Conservation (phyloP, 306 rosid genomes). For the Pterocarpus santalinus region DNA sequence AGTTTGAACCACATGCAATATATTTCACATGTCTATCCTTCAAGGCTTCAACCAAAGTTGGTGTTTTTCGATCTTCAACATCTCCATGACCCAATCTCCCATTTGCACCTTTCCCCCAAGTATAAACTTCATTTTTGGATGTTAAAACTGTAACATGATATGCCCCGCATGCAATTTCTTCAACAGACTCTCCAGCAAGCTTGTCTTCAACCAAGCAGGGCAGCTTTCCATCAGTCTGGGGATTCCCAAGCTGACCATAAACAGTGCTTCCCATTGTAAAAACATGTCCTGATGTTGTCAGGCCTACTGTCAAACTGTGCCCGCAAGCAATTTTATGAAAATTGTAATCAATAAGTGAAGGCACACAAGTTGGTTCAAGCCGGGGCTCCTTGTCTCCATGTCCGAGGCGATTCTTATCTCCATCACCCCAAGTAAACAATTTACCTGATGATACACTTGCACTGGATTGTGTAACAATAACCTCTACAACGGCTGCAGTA, state of each 20-base stretch:
- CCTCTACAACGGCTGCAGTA: constrained; percentile 97
- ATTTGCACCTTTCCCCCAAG: constrained; percentile 99
- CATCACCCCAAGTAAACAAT: constrained; percentile 99
- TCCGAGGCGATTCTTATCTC: constrained; percentile 97
- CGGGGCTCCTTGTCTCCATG: constrained; percentile 98
- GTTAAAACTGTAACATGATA: constrained; percentile 92
- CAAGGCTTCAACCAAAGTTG: constrained; percentile 87
- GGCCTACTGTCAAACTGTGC: constrained; percentile 93
- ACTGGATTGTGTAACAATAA: constrained; percentile 92
- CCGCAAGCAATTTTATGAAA: constrained; percentile 97
- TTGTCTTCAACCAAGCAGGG: constrained; percentile 89
- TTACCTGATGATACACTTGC: constrained; percentile 85
- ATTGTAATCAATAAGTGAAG: constrained; percentile 80
- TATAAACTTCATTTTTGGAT: constrained; percentile 88
- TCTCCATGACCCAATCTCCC: constrained; percentile 99
- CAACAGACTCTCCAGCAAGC: constrained; percentile 78
- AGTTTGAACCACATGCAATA: constrained; percentile 93
- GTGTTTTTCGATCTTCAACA: constrained; percentile 87
- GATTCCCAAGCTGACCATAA: constrained; percentile 98
- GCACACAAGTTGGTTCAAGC: constrained; percentile 92
- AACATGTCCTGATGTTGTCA: constrained; percentile 88
- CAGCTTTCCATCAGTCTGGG: constrained; percentile 82
- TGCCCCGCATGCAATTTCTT: constrained; percentile 95
- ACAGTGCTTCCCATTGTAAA: constrained; percentile 98
- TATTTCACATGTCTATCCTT: constrained; percentile 93